These are phyloP conservation scores for Phytophthora boehmeriae DNA, from an alignment of 352 stramenopile species.

Conservation along the genomic window DNA sequence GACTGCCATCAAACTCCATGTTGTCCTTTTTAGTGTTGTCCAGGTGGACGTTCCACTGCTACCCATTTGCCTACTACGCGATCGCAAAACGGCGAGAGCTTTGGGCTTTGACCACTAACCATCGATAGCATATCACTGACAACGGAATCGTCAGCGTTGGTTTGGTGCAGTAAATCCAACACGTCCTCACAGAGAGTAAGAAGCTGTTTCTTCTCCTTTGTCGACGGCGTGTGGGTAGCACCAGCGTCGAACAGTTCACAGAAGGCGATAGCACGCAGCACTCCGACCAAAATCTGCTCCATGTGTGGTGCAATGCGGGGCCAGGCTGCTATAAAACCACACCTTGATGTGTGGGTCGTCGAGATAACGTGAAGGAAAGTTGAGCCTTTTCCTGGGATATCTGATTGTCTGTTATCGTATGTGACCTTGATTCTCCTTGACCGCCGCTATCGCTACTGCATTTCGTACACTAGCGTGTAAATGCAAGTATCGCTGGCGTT, in stretches of 20 bases:
- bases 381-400: too few species aligned
- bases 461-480: too few species aligned
- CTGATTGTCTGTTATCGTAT: too few species aligned
- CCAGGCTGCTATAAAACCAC: slow-evolving; percentile 72
- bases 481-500: not conserved
- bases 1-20: not conserved
- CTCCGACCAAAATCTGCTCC: slow-evolving; percentile 68
- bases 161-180: slow-evolving; percentile 42
- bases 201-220: slow-evolving; percentile 38
- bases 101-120: slow-evolving; percentile 25
- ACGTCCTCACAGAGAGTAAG: slow-evolving; percentile 42
- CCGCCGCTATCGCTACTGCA: too few species aligned
- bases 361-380: too few species aligned
- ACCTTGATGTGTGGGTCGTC: too few species aligned
- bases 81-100: slow-evolving; percentile 34
- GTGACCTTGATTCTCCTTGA: too few species aligned
- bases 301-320: slow-evolving; percentile 70
- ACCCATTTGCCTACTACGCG: slow-evolving; percentile 26
- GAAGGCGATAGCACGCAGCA: slow-evolving; percentile 73
- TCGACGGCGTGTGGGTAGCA: slow-evolving; percentile 26
- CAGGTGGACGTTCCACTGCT: slow-evolving; percentile 3
- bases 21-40: not conserved
- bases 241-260: slow-evolving; percentile 67
- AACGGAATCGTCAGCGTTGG: slow-evolving; percentile 17
- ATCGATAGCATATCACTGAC: slow-evolving; percentile 31